Evolutionary conservation across 371 early-diverging fungal species (phyloP), one percentile per base, ranked within the genome.

Genomic region (Rhizopus sp.): DNA sequence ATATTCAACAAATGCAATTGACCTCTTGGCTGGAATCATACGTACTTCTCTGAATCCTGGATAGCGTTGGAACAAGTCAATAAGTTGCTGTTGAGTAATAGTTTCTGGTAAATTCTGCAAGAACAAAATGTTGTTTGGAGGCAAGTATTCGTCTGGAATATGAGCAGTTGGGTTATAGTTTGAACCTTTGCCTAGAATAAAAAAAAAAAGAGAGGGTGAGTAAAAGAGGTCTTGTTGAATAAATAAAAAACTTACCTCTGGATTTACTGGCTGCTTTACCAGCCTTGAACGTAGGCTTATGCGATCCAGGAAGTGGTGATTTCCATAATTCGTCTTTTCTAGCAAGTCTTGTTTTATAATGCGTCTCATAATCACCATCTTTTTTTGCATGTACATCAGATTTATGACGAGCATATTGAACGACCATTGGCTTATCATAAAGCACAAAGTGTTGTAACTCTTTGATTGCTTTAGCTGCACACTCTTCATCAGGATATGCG

Each of bases 1-100:
- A 69, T 93, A 98, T 70, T 98, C 98, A 29, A 96, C 95, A 82
- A 97, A 98, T 0, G 95, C 97, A 70, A 96, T 90, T 6, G 86
- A 90, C 53, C 81, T 73, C 63, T 88, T 89, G 45, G 90, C 90
- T 9, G 96, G 92, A 13, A 96, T 87, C 66, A 87, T 80, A 65
- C 98, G 92, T 13, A 95, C 90, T 69, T 95, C 96, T 63, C 80
- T 88, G 82, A 94, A 96, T 5, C 98, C 98, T 39, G 86, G 78
- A 69, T 89, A 88, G 45, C 74, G 51, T 63, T 85, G 82, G 72
- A 93, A 93, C 33, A 92, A 75, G 1, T 84, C 82, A 7, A 77
- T 67, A 44, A 93, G 72, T 55, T 80, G 77, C 6, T 80, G 74
- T 23, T 81, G 85, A 15, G 87, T 78, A n/a, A 84, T 76, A 8